Evolutionary conservation across 2,329 filamentous ascomycete genomes (phyloP), one percentile per base, ranked within the genome.

Genomic region (Ophidiomyces ophidiicola): DNA sequence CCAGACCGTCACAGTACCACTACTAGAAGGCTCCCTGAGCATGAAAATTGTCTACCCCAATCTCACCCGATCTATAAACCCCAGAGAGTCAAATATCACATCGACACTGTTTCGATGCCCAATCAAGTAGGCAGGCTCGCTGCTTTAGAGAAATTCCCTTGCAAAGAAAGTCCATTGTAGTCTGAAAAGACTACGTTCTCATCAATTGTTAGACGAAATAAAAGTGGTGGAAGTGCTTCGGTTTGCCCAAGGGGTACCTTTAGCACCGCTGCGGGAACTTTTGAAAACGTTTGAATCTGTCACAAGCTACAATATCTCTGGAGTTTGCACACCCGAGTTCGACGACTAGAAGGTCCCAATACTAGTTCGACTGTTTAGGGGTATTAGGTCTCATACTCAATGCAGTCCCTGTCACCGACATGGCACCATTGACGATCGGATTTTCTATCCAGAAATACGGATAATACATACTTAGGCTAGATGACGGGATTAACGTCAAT

Each of bases 341-440:
- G 31, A 38, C 21, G 18, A 44, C 21, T 8, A 37, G 36, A 4
- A 18, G 39, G 21, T 39, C 37, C 32, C 39, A 50, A 32, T 36
- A 43, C n/a, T 36, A 44, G 21, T 31, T 19, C 4, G 45, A 26
- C 19, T 33, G 33, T 14, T 46, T 42, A 8, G 32, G 32, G 12
- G 41, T 45, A 28, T 44, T 44, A 2, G 60, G 56, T 4, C 58
- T 55, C 0, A 58, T 54, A 1, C 61, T 57, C 3, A 65, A 50
- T 1, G 47, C 44, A 23, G 44, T 46, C 10, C 48, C 48, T 6
- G 47, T 42, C 30, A 46, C 31, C 2, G 43, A 21, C 18, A 50
- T 48, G 8, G 45, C 33, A 17, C 39, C 46, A 5, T 36, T 28
- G 12, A 48, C 45, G 17, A 50, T 50, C 11, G 47, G 44, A 35